Evolutionary conservation across 2,329 filamentous ascomycete species (phyloP).

Genomic region (Trichoderma sp.): DNA sequence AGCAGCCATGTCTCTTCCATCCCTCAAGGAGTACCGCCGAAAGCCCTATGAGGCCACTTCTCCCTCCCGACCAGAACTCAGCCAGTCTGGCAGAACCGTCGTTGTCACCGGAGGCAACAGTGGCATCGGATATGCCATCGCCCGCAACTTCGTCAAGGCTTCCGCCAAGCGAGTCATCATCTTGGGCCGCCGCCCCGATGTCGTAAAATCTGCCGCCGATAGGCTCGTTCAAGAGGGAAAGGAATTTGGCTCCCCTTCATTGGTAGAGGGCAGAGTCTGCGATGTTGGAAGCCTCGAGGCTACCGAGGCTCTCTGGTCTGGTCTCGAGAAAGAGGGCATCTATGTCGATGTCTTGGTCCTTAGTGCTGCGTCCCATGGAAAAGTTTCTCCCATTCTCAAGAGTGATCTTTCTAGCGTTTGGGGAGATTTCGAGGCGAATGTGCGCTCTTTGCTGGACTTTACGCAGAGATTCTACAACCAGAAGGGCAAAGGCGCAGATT

Average conservation of each 20-base stretch:
- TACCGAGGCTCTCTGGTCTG: slow-evolving; percentile 31
- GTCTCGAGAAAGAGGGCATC: slow-evolving; percentile 24
- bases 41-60: slow-evolving; percentile 39
- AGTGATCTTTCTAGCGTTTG: slow-evolving; percentile 17
- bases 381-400: slow-evolving; percentile 19
- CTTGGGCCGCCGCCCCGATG: slow-evolving; percentile 35
- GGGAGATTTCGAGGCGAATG: slow-evolving; percentile 23
- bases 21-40: slow-evolving; percentile 28
- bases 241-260: slow-evolving; percentile 17
- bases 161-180: slow-evolving; percentile 39
- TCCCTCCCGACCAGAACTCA: slow-evolving; percentile 38
- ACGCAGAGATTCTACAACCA: slow-evolving; percentile 25
- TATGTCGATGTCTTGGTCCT: slow-evolving; percentile 33
- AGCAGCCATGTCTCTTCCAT: slow-evolving; percentile 3
- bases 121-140: slow-evolving; percentile 64
- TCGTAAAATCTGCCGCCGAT: neutral
- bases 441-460: slow-evolving; percentile 22
- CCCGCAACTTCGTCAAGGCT: slow-evolving; percentile 51
- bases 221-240: slow-evolving; percentile 26
- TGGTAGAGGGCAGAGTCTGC: slow-evolving; percentile 25
- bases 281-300: slow-evolving; percentile 29
- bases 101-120: slow-evolving; percentile 64
- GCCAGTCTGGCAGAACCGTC: slow-evolving; percentile 48
- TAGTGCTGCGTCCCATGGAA: slow-evolving; percentile 26
- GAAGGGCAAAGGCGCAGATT: neutral